Percentiles rank a stretch among this genome's conserved stretches.
These are phyloP conservation scores for Kodamaea fukazawae DNA, from an alignment of 805 yeast species.

Conservation along the genomic window DNA sequence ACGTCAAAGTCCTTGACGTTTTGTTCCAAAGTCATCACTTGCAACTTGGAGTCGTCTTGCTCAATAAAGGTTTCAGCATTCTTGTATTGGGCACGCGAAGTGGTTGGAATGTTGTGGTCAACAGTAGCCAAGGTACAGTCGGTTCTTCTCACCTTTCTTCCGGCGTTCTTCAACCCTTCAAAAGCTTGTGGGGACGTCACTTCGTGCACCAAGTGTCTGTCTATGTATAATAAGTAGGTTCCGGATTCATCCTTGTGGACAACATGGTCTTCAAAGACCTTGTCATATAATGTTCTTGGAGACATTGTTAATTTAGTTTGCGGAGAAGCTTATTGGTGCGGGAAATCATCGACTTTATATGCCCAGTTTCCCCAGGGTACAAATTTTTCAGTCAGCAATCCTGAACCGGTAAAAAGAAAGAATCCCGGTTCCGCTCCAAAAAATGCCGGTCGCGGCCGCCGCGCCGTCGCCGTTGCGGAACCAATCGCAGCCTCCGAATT, in stretches of 20 bases:
- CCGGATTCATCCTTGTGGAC: constrained; percentile 89
- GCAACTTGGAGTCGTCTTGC: constrained; percentile 88
- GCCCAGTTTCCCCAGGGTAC: constrained; percentile 4
- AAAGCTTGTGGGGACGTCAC: constrained; percentile 99
- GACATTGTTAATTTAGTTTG: constrained; percentile 2
- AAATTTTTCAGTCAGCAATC: constrained; percentile 3
- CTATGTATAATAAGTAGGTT: constrained; percentile 84
- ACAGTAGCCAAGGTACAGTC: constrained; percentile 95
- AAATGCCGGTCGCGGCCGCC: constrained; percentile 9
- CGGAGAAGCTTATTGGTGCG: not conserved
- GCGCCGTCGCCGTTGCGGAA: constrained; percentile 4
- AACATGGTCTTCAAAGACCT: constrained; percentile 91
- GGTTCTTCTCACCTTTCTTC: constrained; percentile 82
- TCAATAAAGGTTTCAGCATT: constrained; percentile 76
- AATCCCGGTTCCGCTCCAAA: constrained; percentile 2
- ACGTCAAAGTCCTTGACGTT: constrained; percentile 88
- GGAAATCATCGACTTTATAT: constrained; percentile 4
- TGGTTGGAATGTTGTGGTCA: constrained; percentile 96
- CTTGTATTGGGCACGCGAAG: constrained; percentile 74
- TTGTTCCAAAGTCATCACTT: constrained; percentile 87
- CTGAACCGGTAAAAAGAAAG: not conserved
- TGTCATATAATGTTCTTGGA: constrained; percentile 76
- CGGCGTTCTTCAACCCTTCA: constrained; percentile 88
- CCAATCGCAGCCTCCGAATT: constrained; percentile 2
- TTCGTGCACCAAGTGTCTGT: constrained; percentile 96